These are phyloP conservation scores for Torrubiella hemipterigena DNA, from an alignment of 2,329 filamentous ascomycete species.

Conservation along the genomic window DNA sequence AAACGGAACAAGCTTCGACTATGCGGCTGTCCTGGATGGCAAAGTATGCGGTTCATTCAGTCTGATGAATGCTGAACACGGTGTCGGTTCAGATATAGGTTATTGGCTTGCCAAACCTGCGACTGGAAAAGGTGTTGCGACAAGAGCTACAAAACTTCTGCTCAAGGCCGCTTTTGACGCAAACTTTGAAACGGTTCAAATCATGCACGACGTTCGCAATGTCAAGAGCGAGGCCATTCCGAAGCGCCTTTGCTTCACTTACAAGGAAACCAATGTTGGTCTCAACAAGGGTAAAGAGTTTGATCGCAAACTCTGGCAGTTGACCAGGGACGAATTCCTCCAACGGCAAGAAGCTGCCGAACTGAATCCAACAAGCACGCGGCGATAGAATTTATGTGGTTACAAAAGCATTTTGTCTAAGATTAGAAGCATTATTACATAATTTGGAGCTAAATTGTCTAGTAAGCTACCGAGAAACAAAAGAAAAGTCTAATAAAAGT, in stretches of 20 bases:
- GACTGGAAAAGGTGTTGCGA: not conserved
- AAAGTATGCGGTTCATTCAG: not conserved
- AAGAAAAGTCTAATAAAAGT: too few species aligned
- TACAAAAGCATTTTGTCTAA: too few species aligned
- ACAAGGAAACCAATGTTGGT: too few species aligned
- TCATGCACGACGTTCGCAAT: not conserved
- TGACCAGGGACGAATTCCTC: too few species aligned
- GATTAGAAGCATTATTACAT: too few species aligned
- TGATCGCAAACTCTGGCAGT: too few species aligned
- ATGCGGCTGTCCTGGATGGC: not conserved
- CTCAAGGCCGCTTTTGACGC: not conserved
- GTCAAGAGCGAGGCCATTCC: not conserved
- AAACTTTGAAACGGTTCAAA: not conserved
- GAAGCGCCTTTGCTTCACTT: not conserved
- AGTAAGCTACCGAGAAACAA: too few species aligned
- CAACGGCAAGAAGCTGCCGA: too few species aligned
- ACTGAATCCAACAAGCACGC: too few species aligned
- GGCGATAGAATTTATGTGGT: too few species aligned
- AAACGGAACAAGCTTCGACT: not conserved
- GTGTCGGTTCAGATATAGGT: not conserved
- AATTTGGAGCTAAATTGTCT: too few species aligned
- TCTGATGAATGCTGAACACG: not conserved
- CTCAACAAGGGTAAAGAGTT: too few species aligned
- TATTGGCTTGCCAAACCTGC: not conserved
- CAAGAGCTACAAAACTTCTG: not conserved